Evolutionary conservation across 805 yeast genomes (phyloP), one percentile per base, ranked within the genome.

Genomic region (Cyberlindnera subsufficiens): DNA sequence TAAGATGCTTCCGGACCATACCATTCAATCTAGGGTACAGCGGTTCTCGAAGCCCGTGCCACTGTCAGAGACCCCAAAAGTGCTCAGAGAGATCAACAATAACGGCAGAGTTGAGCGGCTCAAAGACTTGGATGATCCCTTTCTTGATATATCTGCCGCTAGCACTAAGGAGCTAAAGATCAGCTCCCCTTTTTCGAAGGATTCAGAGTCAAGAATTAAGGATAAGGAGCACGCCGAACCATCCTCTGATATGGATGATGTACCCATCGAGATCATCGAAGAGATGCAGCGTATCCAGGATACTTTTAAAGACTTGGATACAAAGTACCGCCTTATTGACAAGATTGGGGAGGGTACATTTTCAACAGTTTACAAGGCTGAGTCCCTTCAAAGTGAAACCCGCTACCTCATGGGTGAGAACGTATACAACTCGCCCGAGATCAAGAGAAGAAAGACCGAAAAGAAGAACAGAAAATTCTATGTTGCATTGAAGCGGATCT

Each of bases 401-500:
- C 49, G 50, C 18, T 67, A 66, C 42, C 37, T 64, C n/a, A 60
- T 59, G 51, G 66, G 65, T 3, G 64, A 57, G 36, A 42, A 32
- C 50, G 59, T 30, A 50, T 61, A 16, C 56, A 52, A 74, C 65
- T 53, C 59, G 4, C 53, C 60, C 15, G 58, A 55, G 30, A 55
- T 47, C 33, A 50, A 44, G 9, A 42, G 43, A 25, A 36, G 40
- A n/a, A 59, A 58, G 20, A 52, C 53, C 45, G 68, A 62, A 49
- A 69, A 59, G 51, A 71, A 70, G 36, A 60, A 70, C n/a, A 32
- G 37, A 6, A 47, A 46, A 20, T 56, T 58, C 30, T 65, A 59
- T 40, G 98, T 93, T 44, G 99, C 99, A 2, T 69, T 93, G 52
- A 93, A 93, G 60, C 78, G 93, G 56, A 88, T 93, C 37, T 90